Evolutionary conservation across 805 yeast genomes (phyloP).

Genomic region (Nakazawaea ambrosiae): DNA sequence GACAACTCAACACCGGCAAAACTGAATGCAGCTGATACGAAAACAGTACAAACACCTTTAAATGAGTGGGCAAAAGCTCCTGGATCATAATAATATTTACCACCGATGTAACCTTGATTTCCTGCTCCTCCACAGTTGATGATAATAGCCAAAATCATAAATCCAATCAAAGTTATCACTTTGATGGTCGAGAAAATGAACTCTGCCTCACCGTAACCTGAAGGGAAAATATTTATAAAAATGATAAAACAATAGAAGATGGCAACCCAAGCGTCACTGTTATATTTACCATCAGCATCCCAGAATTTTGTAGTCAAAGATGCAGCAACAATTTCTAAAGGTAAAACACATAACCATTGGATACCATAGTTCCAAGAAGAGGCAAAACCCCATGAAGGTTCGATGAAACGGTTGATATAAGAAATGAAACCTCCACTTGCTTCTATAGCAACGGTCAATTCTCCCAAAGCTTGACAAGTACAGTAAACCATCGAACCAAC

Average conservation of each 20-base stretch:
- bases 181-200: constrained; percentile 40
- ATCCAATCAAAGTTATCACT: constrained; percentile 39
- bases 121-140: constrained; percentile 44
- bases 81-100: constrained; percentile 43
- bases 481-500: constrained; percentile 50
- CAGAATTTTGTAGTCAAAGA: constrained; percentile 50
- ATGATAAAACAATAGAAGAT: constrained; percentile 42
- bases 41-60: constrained; percentile 42
- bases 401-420: constrained; percentile 43
- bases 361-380: constrained; percentile 45
- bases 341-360: constrained; percentile 49
- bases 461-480: constrained; percentile 58
- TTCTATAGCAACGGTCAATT: constrained; percentile 47
- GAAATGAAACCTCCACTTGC: constrained; percentile 47
- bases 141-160: constrained; percentile 38
- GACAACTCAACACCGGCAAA: constrained; percentile 48
- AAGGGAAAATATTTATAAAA: constrained; percentile 43
- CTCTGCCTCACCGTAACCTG: constrained; percentile 52
- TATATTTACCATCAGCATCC: constrained; percentile 28
- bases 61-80: constrained; percentile 50
- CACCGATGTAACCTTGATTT: constrained; percentile 35
- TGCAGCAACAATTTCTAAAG: constrained; percentile 54
- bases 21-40: constrained; percentile 46
- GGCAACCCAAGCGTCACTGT: constrained; percentile 55
- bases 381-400: constrained; percentile 49